These are phyloP conservation scores for Ophiostoma perfectum DNA, from an alignment of 2,329 filamentous ascomycete genomes.

Conservation along the genomic window DNA sequence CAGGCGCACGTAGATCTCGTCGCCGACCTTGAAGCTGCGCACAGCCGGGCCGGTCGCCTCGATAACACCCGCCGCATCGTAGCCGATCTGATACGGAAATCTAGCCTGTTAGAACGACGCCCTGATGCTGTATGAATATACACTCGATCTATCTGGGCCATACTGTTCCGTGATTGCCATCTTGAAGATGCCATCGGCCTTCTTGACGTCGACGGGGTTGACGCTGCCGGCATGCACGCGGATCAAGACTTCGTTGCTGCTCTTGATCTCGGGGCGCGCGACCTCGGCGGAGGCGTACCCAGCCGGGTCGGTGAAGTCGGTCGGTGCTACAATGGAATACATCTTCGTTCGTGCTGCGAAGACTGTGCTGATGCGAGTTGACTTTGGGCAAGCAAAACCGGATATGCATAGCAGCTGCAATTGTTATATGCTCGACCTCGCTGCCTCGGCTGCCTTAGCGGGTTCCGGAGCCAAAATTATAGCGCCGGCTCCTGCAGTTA, in stretches of 20 bases:
- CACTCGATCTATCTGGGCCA: no score
- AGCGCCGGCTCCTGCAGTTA: no score
- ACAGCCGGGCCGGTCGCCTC: slow-evolving; percentile 32
- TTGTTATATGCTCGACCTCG: no score
- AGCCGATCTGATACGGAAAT: slow-evolving; percentile 25
- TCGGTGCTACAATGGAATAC: slow-evolving; percentile 13
- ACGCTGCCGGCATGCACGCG: slow-evolving; percentile 37
- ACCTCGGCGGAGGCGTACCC: slow-evolving; percentile 13
- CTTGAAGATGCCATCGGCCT: slow-evolving; percentile 30
- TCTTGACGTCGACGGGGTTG: slow-evolving; percentile 35
- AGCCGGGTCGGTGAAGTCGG: slow-evolving; percentile 4
- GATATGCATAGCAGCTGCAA: no score
- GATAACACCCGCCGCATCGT: slow-evolving; percentile 33
- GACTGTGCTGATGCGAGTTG: no score
- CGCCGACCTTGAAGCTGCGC: slow-evolving; percentile 31
- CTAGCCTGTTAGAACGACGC: neutral
- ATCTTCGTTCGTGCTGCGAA: neutral
- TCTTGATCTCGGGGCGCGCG: slow-evolving; percentile 31
- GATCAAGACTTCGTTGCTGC: slow-evolving; percentile 42
- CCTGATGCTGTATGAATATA: neutral
- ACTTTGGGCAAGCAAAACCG: no score
- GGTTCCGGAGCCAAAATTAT: no score
- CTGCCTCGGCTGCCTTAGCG: no score
- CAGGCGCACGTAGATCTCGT: slow-evolving; percentile 38
- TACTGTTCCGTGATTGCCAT: slow-evolving; percentile 6